Evolutionary conservation across 2,329 filamentous ascomycete species (phyloP), one percentile per base, ranked within the genome.

Genomic region (Chaetomium strumarium): DNA sequence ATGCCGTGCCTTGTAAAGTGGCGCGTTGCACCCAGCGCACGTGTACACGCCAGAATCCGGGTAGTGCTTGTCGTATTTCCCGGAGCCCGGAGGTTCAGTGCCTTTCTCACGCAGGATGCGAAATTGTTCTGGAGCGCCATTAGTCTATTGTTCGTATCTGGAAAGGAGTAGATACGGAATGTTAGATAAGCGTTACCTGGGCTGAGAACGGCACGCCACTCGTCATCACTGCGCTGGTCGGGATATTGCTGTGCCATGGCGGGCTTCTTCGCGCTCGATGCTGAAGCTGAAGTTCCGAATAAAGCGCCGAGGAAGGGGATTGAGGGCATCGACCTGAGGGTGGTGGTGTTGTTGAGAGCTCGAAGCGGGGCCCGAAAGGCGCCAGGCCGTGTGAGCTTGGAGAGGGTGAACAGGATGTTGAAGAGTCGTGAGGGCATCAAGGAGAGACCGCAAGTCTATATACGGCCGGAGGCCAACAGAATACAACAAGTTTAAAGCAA

Each of bases 101-200:
- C 91, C 93, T 70, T 96, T 92, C 68, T 95, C 75, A 58, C 93
- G 86, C 51, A 99, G 83, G 66, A 99, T 80, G 59, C 89, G 88
- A 76, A 97, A 99, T 78, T 99, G 93, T 65, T 96, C 92, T 96
- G 63, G 4, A 19, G 39, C 24, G 4, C 24, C 24, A 7, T 47
- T 40, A 37, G 17, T 29, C 24, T 17, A n/a, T 24, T 1, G 29
- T 44, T 3, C 7, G 10, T 38, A 33, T 34, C 33, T 14, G 33
- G 24, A 39, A 19, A 6, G 41, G n/a, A 30, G 20, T 29, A 19
- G 17, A n/a, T 30, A 31, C 13, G 10, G 19, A 48, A 37, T 33
- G 30, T 7, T 7, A 16, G 37, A 17, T 39, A 16, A 31, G 36
- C 30, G 69, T 60, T 68, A 76, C 73, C 70, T 63, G 73, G 73